Conservation (phyloP, 1,139 yeast genomes). For the Saccharomyces hybrid region DNA sequence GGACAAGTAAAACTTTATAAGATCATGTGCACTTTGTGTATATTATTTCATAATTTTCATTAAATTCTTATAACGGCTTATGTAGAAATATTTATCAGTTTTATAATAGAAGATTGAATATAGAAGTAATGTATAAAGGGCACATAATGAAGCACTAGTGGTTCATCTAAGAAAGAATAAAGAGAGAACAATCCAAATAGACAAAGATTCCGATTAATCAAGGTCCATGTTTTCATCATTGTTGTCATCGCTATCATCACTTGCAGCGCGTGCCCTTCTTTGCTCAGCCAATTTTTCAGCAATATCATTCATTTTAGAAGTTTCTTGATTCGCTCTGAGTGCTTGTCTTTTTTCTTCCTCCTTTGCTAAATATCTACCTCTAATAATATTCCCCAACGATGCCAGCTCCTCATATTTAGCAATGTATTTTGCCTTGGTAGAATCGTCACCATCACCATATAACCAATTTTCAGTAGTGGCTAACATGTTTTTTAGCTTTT, state of each 20-base stretch:
- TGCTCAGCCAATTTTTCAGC: slow-evolving; percentile 87
- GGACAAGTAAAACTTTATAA: neutral
- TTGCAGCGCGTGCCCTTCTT: slow-evolving; percentile 41
- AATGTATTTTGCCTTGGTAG: slow-evolving; percentile 92
- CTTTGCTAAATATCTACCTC: slow-evolving; percentile 90
- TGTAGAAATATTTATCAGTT: neutral
- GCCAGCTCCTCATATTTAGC: slow-evolving; percentile 98
- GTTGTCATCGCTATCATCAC: slow-evolving; percentile 30
- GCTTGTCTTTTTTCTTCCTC: slow-evolving; percentile 95
- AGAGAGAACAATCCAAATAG: neutral
- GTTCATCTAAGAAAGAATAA: neutral
- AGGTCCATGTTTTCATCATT: slow-evolving; percentile 16
- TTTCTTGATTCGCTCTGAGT: slow-evolving; percentile 78
- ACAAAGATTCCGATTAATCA: slow-evolving; percentile 1
- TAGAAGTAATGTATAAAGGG: neutral
- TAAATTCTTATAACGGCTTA: neutral
- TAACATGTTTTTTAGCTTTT: slow-evolving; percentile 63
- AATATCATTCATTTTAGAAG: slow-evolving; percentile 76
- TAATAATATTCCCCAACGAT: slow-evolving; percentile 85
- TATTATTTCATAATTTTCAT: neutral
- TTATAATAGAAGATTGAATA: neutral
- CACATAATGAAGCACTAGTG: neutral
- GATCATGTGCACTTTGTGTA: neutral
- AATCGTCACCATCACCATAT: slow-evolving; percentile 93
- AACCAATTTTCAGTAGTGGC: slow-evolving; percentile 95